A percentile compares a stretch with the other conserved stretches of the same genome.
Conservation (phyloP, 1,139 yeast genomes). For the Saccharomyces hybrid region DNA sequence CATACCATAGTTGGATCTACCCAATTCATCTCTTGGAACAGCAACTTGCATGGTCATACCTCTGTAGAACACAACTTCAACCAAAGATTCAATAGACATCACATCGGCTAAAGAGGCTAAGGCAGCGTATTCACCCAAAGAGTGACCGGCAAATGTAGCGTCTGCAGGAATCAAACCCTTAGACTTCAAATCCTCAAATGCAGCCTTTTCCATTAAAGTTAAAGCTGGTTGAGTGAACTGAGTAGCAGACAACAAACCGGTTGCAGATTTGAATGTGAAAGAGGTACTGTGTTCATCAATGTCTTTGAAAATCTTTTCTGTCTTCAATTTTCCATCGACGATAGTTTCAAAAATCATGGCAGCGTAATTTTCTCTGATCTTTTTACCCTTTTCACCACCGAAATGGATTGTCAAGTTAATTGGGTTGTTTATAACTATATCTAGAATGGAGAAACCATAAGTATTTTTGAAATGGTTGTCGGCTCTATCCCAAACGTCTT, state of each 20-base stretch:
- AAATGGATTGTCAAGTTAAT: slow-evolving; percentile 90
- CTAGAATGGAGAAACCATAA: slow-evolving; percentile 93
- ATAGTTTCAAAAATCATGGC: slow-evolving; percentile 97
- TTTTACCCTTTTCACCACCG: slow-evolving; percentile 97
- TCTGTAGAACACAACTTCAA: slow-evolving; percentile 97
- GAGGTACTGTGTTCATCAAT: slow-evolving; percentile 76
- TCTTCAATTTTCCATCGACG: slow-evolving; percentile 71
- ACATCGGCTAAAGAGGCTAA: slow-evolving; percentile 95
- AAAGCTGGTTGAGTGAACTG: slow-evolving; percentile 99
- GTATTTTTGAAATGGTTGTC: slow-evolving; percentile 85
- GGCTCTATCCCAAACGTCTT: slow-evolving; percentile 96
- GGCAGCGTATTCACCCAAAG: slow-evolving; percentile 97
- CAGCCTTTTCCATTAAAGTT: slow-evolving; percentile 98
- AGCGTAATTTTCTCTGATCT: slow-evolving; percentile 86
- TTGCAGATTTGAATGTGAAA: slow-evolving; percentile 83
- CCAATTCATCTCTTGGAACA: slow-evolving; percentile 89
- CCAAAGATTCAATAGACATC: slow-evolving; percentile 96
- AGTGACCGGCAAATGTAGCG: slow-evolving; percentile 97
- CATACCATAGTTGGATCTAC: slow-evolving; percentile 99
- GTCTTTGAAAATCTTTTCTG: slow-evolving; percentile 92
- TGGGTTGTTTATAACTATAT: slow-evolving; percentile 93
- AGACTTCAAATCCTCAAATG: slow-evolving; percentile 93
- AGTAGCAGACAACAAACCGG: slow-evolving; percentile 93
- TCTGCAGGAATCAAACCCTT: slow-evolving; percentile 93
- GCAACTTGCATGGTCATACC: slow-evolving; percentile 99